Base-by-base conservation (phyloP, 2,329 filamentous ascomycete genomes). In the Plectosphaerella sp. region DNA sequence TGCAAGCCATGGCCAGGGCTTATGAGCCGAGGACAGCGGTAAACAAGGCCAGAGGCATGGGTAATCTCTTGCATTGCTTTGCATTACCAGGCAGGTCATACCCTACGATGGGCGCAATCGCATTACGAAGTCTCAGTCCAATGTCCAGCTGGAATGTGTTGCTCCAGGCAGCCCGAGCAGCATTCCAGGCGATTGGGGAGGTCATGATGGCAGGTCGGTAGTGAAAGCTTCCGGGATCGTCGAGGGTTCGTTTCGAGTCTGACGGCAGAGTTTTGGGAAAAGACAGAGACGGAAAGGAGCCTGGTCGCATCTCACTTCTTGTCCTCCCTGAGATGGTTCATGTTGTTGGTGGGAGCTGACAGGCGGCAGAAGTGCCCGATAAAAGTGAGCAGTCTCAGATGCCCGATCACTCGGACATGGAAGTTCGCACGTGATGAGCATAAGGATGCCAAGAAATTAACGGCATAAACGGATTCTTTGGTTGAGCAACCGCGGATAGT, bases 111-210 rank as follows among this genome's bases (percentile, higher is more conserved):
- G 41, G 41, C 11, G 16, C 41, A 20, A 12, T 43, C 16, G 18
- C 41, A 18, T 43, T 18, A 18, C 18, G 41, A 43, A 12, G 47
- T 49, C 36, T 49, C 36, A 20, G 37, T 36, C 24, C 48, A 49
- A 49, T 49, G 48, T 49, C 48, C 48, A n/a, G 39, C 4, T 43
- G 48, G 48, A 49, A 49, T 49, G 48, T 43, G 48, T 49, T 45
- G 39, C 48, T 43, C 14, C 16, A 48, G 47, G 47, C 47, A 48
- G 47, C 47, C 10, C 48, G 48, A 39, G 48, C 22, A 12, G 25
- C 48, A 49, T 49, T 49, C 48, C 48, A 33, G 25, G 8, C 22
- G 22, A 8, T 5, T 12, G 4, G 41, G n/a, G 9, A 43, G 16
- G 16, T 18, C 41, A 43, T 18, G n/a, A 43, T 43, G 41, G 41